phyloP scores from a whole-genome alignment of 345 rosid species.

The Cardiospermum halicacabum region DNA sequence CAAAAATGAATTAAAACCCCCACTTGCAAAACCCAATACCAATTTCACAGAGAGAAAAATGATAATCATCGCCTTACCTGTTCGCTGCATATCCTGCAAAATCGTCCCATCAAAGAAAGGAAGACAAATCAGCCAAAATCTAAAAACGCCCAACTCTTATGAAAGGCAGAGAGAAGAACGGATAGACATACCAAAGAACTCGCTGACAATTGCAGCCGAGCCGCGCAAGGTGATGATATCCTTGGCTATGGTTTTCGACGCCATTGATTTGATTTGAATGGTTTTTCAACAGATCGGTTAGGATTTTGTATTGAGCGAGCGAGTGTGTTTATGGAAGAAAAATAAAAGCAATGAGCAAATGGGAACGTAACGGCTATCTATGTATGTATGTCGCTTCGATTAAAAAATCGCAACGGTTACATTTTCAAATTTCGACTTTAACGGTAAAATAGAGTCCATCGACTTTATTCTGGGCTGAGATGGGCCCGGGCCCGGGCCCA shows the following conservation, averaged over 20 bases:
- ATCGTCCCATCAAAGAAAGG: neutral
- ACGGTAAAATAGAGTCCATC: conserved; percentile 20
- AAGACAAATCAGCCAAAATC: conserved; percentile 12
- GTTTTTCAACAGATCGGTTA: too few relatives aligned
- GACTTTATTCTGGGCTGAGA: too few relatives aligned
- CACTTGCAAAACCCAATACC: too few relatives aligned
- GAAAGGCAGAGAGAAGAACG: neutral
- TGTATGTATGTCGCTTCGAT: conserved; percentile 11
- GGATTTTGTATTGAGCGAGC: neutral
- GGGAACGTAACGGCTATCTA: conserved; percentile 47
- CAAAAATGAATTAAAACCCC: too few relatives aligned
- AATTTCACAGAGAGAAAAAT: neutral
- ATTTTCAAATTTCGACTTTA: conserved; percentile 19
- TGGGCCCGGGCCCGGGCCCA: too few relatives aligned
- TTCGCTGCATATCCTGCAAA: conserved; percentile 91
- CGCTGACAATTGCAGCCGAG: conserved; percentile 96
- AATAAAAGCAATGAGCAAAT: neutral
- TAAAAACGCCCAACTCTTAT: neutral
- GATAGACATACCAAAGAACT: conserved; percentile 67
- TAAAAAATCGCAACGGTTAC: conserved; percentile 22
- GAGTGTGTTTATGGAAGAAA: neutral
- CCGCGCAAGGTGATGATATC: conserved; percentile 97
- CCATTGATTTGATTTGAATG: conserved; percentile 55
- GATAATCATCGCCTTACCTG: conserved; percentile 42
- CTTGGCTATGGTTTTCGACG: conserved; percentile 66